Evolutionary conservation across 2,329 filamentous ascomycete genomes (phyloP).

Genomic region (Akanthomyces muscarius): DNA sequence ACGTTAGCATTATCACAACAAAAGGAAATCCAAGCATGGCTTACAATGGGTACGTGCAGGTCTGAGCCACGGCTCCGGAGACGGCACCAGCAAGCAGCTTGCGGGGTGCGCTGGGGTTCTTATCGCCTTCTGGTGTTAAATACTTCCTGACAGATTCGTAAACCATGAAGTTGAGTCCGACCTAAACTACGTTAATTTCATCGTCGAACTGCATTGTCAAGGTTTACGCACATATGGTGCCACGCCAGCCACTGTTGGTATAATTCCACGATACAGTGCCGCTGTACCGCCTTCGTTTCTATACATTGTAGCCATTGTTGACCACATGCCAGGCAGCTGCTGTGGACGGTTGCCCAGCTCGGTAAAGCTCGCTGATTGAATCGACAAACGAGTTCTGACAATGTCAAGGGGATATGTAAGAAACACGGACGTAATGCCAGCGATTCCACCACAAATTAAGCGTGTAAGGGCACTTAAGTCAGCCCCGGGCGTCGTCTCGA

Average conservation of each 20-base stretch:
- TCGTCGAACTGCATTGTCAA: background rate
- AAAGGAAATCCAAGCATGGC: constrained; percentile 31
- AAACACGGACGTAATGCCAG: constrained; percentile 92
- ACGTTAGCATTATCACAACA: constrained; percentile 21
- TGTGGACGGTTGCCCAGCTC: constrained; percentile 61
- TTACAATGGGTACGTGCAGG: constrained; percentile 97
- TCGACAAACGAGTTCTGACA: constrained; percentile 89
- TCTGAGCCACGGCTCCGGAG: constrained; percentile 94
- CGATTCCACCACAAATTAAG: constrained; percentile 83
- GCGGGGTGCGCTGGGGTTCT: constrained; percentile 71
- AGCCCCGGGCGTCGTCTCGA: constrained; percentile 69
- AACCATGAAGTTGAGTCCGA: constrained; percentile 97
- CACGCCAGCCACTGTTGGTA: constrained; percentile 91
- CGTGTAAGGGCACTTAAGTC: constrained; percentile 71
- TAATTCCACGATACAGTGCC: constrained; percentile 89
- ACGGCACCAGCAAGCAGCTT: constrained; percentile 89
- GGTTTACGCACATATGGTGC: constrained; percentile 71
- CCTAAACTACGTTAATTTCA: constrained; percentile 43
- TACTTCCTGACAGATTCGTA: constrained; percentile 85
- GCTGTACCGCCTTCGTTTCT: constrained; percentile 78
- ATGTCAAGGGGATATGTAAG: constrained; percentile 97
- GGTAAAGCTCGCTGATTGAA: constrained; percentile 95
- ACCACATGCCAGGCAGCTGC: constrained; percentile 88
- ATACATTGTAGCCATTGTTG: constrained; percentile 79
- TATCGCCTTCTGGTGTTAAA: constrained; percentile 82